phyloP scores from a whole-genome alignment of 176 grass and related monocot genomes.

The Musa beccarii region DNA sequence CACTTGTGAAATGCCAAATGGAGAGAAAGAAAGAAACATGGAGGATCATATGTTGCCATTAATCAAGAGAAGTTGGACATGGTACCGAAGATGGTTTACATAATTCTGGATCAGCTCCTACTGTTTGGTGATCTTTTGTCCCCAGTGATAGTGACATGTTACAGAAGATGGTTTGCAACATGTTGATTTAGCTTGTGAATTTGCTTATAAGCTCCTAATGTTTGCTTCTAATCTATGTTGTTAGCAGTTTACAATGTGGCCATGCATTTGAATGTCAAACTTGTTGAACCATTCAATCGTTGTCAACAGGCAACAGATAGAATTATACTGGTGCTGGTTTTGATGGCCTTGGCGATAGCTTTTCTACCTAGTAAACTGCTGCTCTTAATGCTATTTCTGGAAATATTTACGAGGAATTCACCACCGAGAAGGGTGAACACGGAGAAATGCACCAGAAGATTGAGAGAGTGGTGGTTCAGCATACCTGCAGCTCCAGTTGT shows the following conservation, averaged over 20 bases:
- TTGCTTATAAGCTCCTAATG: background rate
- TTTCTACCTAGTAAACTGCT: slow-evolving; percentile 53
- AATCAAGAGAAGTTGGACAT: too few relatives aligned
- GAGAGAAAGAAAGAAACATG: too few relatives aligned
- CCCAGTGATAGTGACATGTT: too few relatives aligned
- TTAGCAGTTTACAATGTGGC: background rate
- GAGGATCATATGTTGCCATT: too few relatives aligned
- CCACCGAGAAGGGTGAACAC: slow-evolving; percentile 57
- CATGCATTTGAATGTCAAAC: background rate
- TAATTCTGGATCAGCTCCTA: too few relatives aligned
- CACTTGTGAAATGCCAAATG: too few relatives aligned
- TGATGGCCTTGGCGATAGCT: slow-evolving; percentile 47
- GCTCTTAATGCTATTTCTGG: slow-evolving; percentile 54
- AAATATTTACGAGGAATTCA: slow-evolving; percentile 71
- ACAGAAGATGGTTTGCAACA: background rate
- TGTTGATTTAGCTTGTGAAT: background rate
- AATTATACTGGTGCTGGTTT: slow-evolving; percentile 51
- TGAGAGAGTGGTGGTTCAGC: slow-evolving; percentile 98
- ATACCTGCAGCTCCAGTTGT: slow-evolving; percentile 91
- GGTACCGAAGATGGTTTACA: too few relatives aligned
- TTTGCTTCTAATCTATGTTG: background rate
- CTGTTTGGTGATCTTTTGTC: too few relatives aligned
- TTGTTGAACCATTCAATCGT: background rate
- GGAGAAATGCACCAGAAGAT: slow-evolving; percentile 68
- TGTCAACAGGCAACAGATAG: slow-evolving; percentile 57